A percentile compares a stretch with the other conserved stretches of the same genome.
These are phyloP conservation scores for Westerdykella aurantiaca DNA, from an alignment of 2,329 filamentous ascomycete genomes.

Conservation along the genomic window DNA sequence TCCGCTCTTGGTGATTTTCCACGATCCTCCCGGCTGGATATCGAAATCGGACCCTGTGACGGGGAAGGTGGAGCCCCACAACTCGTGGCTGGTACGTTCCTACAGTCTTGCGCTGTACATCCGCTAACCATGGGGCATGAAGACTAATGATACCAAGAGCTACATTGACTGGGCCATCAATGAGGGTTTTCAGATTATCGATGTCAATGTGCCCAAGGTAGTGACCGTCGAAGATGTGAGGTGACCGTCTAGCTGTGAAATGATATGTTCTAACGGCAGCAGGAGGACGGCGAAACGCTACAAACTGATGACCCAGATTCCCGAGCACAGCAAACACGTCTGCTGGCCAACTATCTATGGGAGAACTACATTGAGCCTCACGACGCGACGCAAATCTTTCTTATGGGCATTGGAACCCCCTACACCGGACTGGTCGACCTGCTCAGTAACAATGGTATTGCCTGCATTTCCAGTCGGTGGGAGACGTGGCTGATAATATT, in stretches of 20 bases:
- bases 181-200: constrained; percentile 78
- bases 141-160: constrained; percentile 75
- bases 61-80: constrained; percentile 71
- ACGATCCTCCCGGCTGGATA: constrained; percentile 62
- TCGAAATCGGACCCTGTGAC: constrained; percentile 47
- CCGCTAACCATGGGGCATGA: constrained; percentile 39
- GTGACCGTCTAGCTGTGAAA: neutral
- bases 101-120: constrained; percentile 25
- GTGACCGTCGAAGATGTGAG: constrained; percentile 59
- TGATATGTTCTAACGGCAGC: neutral
- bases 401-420: constrained; percentile 85
- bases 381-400: constrained; percentile 66
- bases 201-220: constrained; percentile 82
- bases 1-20: constrained; percentile 77
- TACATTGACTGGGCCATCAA: constrained; percentile 79
- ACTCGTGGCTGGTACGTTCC: constrained; percentile 73
- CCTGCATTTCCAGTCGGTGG: constrained; percentile 23
- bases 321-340: constrained; percentile 49
- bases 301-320: constrained; percentile 45
- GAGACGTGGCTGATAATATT: neutral
- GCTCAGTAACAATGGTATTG: constrained; percentile 65
- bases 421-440: constrained; percentile 79
- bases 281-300: constrained; percentile 33
- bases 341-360: constrained; percentile 84
- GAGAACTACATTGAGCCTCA: constrained; percentile 88